phyloP scores from a whole-genome alignment of 768 basidiomycete species.

The Lanmaoa rubissima region DNA sequence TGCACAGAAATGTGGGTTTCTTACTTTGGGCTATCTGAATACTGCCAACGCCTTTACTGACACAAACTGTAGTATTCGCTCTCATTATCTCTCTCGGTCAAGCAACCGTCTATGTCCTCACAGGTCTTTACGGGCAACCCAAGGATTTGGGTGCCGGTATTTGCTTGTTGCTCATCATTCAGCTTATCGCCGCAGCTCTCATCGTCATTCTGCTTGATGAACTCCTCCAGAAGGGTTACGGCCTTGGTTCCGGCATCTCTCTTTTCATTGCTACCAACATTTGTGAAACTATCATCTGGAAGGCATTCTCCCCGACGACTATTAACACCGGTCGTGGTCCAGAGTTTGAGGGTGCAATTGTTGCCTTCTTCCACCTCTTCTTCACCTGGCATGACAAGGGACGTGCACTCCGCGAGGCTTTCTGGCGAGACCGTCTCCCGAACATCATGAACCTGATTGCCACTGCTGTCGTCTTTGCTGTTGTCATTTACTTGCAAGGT shows the following conservation, averaged over 20 bases:
- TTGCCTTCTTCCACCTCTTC: conserved; percentile 94
- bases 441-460: conserved; percentile 98
- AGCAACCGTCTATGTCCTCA: conserved; percentile 94
- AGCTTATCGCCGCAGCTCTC: conserved; percentile 88
- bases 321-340: conserved; percentile 97
- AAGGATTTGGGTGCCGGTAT: conserved; percentile 93
- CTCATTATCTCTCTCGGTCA: conserved; percentile 96
- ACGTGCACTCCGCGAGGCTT: conserved; percentile 94
- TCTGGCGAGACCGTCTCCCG: conserved; percentile 95
- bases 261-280: conserved; percentile 99
- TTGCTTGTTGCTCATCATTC: conserved; percentile 94
- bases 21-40: not conserved
- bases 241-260: conserved; percentile 97
- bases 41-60: not conserved
- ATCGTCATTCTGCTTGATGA: conserved; percentile 99
- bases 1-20: conserved; percentile 87
- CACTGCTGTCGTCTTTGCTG: conserved; percentile 87
- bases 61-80: conserved; percentile 72
- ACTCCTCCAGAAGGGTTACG: conserved; percentile 98
- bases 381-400: conserved; percentile 99
- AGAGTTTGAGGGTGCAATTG: conserved; percentile 96
- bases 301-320: conserved; percentile 97
- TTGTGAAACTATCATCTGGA: conserved; percentile 99
- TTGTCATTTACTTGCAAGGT: conserved; percentile 97
- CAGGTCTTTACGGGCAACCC: conserved; percentile 95